Conservation (phyloP, 1,284 basidiomycete species). For the Cryptococcus sp. region DNA sequence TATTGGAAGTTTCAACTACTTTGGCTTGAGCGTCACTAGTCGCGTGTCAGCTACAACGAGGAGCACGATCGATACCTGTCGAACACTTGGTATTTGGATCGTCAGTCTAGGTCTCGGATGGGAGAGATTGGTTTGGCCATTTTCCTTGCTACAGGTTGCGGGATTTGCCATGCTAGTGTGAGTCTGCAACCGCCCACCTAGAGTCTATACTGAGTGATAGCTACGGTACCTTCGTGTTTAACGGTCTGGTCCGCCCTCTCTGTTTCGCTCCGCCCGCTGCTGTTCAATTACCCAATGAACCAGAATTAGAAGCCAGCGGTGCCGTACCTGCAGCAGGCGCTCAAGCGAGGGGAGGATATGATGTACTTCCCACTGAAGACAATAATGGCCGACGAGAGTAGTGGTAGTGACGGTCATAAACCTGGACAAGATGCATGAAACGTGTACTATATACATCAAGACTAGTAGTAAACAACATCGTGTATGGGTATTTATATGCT, state of each 20-base stretch:
- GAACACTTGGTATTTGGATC: conserved; percentile 76
- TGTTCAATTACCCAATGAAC: conserved; percentile 38
- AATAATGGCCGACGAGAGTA: neutral
- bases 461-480: neutral
- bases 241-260: conserved; percentile 68
- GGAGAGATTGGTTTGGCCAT: conserved; percentile 80
- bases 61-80: conserved; percentile 89
- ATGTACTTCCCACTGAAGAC: conserved; percentile 13
- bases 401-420: neutral
- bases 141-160: conserved; percentile 76
- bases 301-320: conserved; percentile 34
- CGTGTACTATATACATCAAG: neutral
- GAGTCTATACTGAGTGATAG: conserved; percentile 13
- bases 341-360: conserved; percentile 35
- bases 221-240: conserved; percentile 56
- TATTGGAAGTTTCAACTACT: conserved; percentile 95
- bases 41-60: conserved; percentile 84
- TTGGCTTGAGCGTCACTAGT: conserved; percentile 86
- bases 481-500: neutral
- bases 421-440: neutral
- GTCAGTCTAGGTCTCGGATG: conserved; percentile 83
- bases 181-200: conserved; percentile 7
- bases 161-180: conserved; percentile 89
- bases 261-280: conserved; percentile 43
- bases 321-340: conserved; percentile 29